phyloP scores from a whole-genome alignment of 305 asterid species.

The Fraxinus albicans region DNA sequence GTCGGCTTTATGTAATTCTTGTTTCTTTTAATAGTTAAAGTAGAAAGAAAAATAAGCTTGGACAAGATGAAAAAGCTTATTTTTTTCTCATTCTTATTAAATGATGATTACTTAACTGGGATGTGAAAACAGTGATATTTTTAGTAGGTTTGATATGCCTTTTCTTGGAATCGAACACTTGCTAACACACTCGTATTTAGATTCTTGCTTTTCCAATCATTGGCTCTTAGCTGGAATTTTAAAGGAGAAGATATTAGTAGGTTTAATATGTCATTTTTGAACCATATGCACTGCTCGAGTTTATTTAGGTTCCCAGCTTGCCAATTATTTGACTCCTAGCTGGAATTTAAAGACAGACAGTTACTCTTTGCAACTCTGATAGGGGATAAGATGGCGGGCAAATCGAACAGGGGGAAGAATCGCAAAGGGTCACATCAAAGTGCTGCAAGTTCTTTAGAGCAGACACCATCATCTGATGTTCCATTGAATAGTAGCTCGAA shows the following conservation, averaged over 20 bases:
- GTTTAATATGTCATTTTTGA: not conserved
- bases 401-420: constrained; percentile 60
- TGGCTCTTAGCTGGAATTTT: not conserved
- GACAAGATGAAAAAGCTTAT: not conserved
- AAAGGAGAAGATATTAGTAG: not conserved
- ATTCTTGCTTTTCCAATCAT: not conserved
- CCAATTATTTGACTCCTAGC: not conserved
- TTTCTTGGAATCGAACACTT: not conserved
- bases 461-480: constrained; percentile 38
- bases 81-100: not conserved
- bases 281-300: not conserved
- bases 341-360: not conserved
- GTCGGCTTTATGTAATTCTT: constrained; percentile 7
- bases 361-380: constrained; percentile 7
- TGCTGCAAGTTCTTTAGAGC: constrained; percentile 40
- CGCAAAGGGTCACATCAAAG: constrained; percentile 48
- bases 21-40: not conserved
- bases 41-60: not conserved
- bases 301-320: not conserved
- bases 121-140: not conserved
- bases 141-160: not conserved
- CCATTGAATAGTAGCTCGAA: constrained; percentile 33
- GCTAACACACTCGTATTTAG: not conserved
- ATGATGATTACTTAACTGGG: constrained; percentile 7
- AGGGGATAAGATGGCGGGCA: constrained; percentile 66